Conservation (phyloP, 345 rosid genomes). For the Gossypium sturtianum region DNA sequence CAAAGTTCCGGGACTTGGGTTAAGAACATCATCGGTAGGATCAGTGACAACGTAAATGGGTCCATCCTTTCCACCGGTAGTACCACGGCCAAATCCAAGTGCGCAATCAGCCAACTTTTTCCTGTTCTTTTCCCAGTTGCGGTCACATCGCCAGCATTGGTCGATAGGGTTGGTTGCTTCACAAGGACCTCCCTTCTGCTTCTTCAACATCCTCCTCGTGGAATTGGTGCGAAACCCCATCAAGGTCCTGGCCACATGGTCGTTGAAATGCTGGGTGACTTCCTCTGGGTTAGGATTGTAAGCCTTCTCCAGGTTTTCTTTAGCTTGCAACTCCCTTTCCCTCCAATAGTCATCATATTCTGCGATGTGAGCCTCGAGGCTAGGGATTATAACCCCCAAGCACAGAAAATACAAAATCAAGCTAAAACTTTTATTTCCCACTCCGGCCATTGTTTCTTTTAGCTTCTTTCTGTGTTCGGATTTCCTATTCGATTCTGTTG, state of each 20-base stretch:
- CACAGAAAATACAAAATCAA: constrained; percentile 12
- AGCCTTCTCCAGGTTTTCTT: constrained; percentile 27
- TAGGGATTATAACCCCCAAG: constrained; percentile 22
- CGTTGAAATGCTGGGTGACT: constrained; percentile 40
- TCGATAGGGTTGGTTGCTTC: constrained; percentile 76
- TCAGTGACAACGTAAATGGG: constrained; percentile 53
- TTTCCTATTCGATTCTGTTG: neutral
- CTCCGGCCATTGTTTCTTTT: neutral
- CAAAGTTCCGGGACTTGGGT: constrained; percentile 60
- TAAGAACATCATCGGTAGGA: constrained; percentile 47
- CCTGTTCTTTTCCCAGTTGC: constrained; percentile 53
- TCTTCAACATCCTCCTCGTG: constrained; percentile 42
- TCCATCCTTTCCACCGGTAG: constrained; percentile 63
- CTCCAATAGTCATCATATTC: constrained; percentile 61
- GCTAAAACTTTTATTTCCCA: neutral
- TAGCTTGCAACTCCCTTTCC: constrained; percentile 32
- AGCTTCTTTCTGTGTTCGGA: neutral
- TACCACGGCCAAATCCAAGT: constrained; percentile 59
- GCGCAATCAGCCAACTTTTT: constrained; percentile 49
- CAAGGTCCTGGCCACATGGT: neutral
- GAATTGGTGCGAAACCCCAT: constrained; percentile 20
- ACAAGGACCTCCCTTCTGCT: constrained; percentile 38
- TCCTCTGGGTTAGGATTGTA: constrained; percentile 47
- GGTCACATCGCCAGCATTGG: constrained; percentile 75
- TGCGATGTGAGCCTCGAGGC: constrained; percentile 25